Percentiles rank a stretch among this genome's conserved stretches.
These are phyloP conservation scores for Cytospora chrysosperma DNA, from an alignment of 2,329 filamentous ascomycete species.

Conservation along the genomic window DNA sequence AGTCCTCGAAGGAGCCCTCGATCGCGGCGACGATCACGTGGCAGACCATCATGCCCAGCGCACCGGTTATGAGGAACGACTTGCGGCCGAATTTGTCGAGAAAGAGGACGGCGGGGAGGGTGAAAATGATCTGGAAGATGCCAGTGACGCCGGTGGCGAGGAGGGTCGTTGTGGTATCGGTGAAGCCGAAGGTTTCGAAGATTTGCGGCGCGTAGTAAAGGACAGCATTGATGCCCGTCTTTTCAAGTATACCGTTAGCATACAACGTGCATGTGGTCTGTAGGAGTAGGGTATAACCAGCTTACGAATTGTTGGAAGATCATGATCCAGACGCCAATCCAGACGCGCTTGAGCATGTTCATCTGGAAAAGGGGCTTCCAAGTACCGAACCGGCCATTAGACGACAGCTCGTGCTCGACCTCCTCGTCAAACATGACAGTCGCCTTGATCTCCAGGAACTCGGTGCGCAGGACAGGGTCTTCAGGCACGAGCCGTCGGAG, in stretches of 20 bases:
- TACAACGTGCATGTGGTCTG: background rate
- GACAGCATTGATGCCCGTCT: conserved; percentile 28
- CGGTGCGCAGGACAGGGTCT: conserved; percentile 28
- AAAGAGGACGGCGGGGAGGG: conserved; percentile 22
- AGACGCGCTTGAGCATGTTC: conserved; percentile 29
- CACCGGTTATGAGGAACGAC: conserved; percentile 23
- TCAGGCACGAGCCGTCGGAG: conserved; percentile 28
- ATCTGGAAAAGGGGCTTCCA: conserved; percentile 28
- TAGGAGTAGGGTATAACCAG: background rate
- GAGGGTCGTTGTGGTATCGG: conserved; percentile 20
- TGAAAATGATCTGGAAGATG: conserved; percentile 24
- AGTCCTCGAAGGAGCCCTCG: conserved; percentile 19
- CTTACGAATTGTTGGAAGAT: conserved; percentile 27
- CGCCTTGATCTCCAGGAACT: conserved; percentile 33
- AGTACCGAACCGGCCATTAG: conserved; percentile 7
- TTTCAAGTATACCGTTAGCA: background rate
- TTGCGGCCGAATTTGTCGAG: conserved; percentile 25
- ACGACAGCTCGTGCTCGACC: conserved; percentile 18
- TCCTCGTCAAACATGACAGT: conserved; percentile 30
- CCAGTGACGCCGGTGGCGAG: conserved; percentile 25
- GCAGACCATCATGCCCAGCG: conserved; percentile 24
- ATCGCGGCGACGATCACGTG: conserved; percentile 25
- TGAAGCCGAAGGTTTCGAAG: conserved; percentile 24
- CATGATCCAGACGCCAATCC: conserved; percentile 26
- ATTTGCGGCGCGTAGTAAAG: conserved; percentile 29